Evolutionary conservation across 495 filamentous ascomycete genomes (phyloP).

Genomic region (Podospora didyma): DNA sequence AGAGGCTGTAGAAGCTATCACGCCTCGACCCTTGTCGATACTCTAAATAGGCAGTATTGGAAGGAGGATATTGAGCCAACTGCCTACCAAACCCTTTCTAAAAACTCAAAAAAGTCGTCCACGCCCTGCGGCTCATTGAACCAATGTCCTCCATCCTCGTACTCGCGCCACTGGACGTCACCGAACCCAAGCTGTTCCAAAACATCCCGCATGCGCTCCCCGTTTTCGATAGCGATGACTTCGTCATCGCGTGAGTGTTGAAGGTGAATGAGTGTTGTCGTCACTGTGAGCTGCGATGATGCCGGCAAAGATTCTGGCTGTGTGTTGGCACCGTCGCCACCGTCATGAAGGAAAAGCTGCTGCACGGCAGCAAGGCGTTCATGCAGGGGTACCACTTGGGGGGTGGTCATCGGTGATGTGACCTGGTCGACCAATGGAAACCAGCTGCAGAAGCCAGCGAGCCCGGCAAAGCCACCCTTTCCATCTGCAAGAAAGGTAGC

Average conservation of each 20-base stretch:
- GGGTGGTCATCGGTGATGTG: not conserved
- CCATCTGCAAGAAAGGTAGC: conserved; percentile 9
- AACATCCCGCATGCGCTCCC: not conserved
- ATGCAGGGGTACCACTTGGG: not conserved
- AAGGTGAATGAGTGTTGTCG: conserved; percentile 7
- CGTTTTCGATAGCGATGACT: conserved; percentile 3
- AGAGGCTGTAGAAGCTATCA: no score
- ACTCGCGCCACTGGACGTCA: not conserved
- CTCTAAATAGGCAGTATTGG: no score
- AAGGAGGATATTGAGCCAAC: no score
- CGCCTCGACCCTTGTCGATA: no score
- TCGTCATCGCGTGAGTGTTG: conserved; percentile 3
- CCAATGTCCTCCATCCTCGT: conserved; percentile 12
- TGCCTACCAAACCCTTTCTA: not conserved
- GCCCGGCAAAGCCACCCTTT: conserved; percentile 3
- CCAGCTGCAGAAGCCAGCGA: conserved; percentile 10
- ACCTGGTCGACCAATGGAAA: conserved; percentile 1
- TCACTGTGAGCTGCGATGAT: not conserved
- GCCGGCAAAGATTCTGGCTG: not conserved
- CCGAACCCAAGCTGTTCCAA: not conserved
- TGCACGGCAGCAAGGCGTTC: not conserved
- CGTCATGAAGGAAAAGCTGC: conserved; percentile 2
- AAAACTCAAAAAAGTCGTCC: conserved; percentile 6
- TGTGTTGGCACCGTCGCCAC: not conserved
- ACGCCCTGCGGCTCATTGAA: conserved; percentile 13